phyloP scores from a whole-genome alignment of 192 early-diverging fungal genomes.

The Linderina pennispora region DNA sequence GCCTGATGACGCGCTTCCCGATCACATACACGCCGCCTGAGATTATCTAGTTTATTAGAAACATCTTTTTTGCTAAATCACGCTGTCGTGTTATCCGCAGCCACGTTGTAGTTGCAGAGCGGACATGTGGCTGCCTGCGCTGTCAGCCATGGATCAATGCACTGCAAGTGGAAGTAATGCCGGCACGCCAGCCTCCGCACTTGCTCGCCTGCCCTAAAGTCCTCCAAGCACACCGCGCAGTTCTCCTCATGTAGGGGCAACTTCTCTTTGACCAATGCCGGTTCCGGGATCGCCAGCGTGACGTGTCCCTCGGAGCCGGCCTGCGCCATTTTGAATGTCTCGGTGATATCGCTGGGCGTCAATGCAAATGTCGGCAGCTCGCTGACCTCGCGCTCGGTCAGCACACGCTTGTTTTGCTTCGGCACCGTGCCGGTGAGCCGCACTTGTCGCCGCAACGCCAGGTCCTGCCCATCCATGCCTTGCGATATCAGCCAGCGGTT shows the following conservation, averaged over 20 bases:
- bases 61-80: too few relatives aligned
- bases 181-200: slow-evolving; percentile 38
- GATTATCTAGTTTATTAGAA: not conserved
- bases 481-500: not conserved
- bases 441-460: too few relatives aligned
- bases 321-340: not conserved
- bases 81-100: too few relatives aligned
- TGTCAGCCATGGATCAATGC: slow-evolving; percentile 40
- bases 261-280: too few relatives aligned
- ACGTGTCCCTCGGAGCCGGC: too few relatives aligned
- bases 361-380: slow-evolving; percentile 12
- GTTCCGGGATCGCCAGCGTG: not conserved
- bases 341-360: slow-evolving; percentile 27
- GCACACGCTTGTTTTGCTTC: slow-evolving; percentile 1
- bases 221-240: slow-evolving; percentile 40
- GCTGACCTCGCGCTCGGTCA: slow-evolving; percentile 14
- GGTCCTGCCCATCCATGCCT: slow-evolving; percentile 1
- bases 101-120: slow-evolving; percentile 39
- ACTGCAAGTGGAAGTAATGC: slow-evolving; percentile 35
- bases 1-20: not conserved
- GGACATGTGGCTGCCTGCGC: slow-evolving; percentile 29
- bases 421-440: not conserved
- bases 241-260: slow-evolving; percentile 25
- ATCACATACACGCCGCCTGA: slow-evolving; percentile 5
- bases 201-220: slow-evolving; percentile 23